Evolutionary conservation across 345 rosid species (phyloP).

Genomic region (Eucalyptus decipiens): DNA sequence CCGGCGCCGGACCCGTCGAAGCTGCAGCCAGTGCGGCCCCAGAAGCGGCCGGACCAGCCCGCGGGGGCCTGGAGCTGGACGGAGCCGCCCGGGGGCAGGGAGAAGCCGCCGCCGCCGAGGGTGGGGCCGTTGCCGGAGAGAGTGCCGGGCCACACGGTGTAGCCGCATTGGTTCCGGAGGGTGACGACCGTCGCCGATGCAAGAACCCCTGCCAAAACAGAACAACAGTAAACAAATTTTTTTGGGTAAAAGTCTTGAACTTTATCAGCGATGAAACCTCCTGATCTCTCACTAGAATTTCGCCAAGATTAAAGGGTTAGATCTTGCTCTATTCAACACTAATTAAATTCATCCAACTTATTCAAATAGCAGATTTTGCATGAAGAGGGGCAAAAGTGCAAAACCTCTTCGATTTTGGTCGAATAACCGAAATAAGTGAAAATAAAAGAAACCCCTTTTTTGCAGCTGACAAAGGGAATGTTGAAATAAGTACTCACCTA

Average conservation of each 20-base stretch:
- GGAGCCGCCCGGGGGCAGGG: conserved; percentile 36
- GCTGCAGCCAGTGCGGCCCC: conserved; percentile 81
- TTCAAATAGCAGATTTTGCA: neutral
- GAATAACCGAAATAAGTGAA: neutral
- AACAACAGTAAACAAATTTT: neutral
- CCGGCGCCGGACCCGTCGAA: conserved; percentile 64
- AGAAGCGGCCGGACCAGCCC: conserved; percentile 83
- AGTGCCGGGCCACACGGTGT: conserved; percentile 87
- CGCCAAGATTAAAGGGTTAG: neutral
- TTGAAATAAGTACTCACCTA: neutral
- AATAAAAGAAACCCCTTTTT: neutral
- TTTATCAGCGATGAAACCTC: neutral
- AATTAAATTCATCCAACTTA: neutral
- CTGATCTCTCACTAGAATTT: neutral
- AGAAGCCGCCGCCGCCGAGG: conserved; percentile 66
- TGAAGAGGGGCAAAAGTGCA: neutral
- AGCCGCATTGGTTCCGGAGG: conserved; percentile 51
- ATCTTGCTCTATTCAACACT: neutral
- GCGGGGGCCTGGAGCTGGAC: conserved; percentile 48
- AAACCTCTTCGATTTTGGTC: neutral
- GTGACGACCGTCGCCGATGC: conserved; percentile 53
- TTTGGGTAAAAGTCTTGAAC: neutral
- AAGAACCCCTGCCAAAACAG: neutral
- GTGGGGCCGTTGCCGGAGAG: conserved; percentile 53
- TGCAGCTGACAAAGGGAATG: neutral